A percentile compares a stretch with the other conserved stretches of the same genome.
Evolutionary conservation across 2,329 filamentous ascomycete genomes (phyloP).

Genomic region (Hypoxylon sp.): DNA sequence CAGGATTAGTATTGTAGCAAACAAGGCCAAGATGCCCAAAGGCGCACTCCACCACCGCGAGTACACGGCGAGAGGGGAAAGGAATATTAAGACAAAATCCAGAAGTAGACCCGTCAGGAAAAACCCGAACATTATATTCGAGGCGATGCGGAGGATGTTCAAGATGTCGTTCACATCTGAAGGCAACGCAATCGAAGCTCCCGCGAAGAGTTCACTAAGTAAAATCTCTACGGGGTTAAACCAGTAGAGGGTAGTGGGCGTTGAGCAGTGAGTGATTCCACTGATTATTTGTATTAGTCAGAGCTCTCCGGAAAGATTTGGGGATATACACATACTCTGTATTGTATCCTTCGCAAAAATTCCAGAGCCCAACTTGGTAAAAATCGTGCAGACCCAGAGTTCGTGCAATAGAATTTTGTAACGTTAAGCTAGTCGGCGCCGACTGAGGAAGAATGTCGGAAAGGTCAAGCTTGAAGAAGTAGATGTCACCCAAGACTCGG

Average conservation of each 20-base stretch:
- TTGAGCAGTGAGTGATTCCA: constrained; percentile 83
- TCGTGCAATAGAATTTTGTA: constrained; percentile 90
- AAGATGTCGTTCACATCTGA: constrained; percentile 80
- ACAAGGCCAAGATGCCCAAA: constrained; percentile 76
- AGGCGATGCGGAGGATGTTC: constrained; percentile 79
- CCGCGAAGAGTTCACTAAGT: constrained; percentile 82
- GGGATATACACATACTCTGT: constrained; percentile 63
- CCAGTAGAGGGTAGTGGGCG: constrained; percentile 81
- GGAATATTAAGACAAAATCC: constrained; percentile 79
- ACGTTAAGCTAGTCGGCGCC: constrained; percentile 74
- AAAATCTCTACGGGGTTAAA: constrained; percentile 92
- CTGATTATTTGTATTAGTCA: constrained; percentile 65
- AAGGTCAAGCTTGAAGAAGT: constrained; percentile 88
- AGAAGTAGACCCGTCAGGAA: constrained; percentile 81
- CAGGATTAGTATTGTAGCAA: constrained; percentile 76
- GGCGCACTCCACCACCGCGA: constrained; percentile 75
- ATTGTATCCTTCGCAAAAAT: constrained; percentile 89
- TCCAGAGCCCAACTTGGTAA: constrained; percentile 93
- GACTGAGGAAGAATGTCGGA: constrained; percentile 83
- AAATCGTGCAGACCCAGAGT: constrained; percentile 93
- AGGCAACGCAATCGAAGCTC: constrained; percentile 87
- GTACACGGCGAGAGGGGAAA: constrained; percentile 69
- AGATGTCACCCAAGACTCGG: constrained; percentile 76
- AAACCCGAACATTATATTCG: constrained; percentile 89
- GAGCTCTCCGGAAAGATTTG: background rate